Conservation (phyloP, 108 stramenopile genomes). For the Cyclotella atomus region DNA sequence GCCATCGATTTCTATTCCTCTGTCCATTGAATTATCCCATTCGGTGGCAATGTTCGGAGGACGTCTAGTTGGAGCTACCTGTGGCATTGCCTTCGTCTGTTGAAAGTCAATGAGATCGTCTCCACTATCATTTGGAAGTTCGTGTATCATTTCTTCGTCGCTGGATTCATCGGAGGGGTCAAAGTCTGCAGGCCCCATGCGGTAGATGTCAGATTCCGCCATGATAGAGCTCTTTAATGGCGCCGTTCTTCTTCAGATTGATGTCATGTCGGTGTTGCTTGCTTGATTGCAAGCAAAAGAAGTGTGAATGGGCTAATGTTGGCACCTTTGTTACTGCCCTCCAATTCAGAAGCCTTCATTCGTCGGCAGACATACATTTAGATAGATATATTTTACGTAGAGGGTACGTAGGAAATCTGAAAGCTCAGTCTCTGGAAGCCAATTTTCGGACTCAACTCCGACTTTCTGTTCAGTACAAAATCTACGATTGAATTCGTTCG, state of each 20-base stretch:
- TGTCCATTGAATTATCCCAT: constrained; percentile 15
- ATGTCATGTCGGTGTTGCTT: neutral
- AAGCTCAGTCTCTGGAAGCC: too few species aligned
- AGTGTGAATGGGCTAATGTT: too few species aligned
- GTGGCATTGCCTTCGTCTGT: neutral
- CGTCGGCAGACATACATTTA: too few species aligned
- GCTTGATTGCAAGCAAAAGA: too few species aligned
- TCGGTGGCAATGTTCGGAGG: constrained; percentile 23
- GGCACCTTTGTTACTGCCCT: too few species aligned
- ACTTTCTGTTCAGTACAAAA: too few species aligned
- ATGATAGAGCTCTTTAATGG: neutral
- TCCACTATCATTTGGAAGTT: constrained; percentile 1
- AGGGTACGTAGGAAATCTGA: too few species aligned
- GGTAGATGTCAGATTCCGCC: constrained; percentile 21
- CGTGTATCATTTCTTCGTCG: constrained; percentile 1
- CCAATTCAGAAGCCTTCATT: too few species aligned
- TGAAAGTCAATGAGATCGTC: constrained; percentile 3
- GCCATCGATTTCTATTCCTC: neutral
- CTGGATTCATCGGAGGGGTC: constrained; percentile 24
- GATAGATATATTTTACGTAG: too few species aligned
- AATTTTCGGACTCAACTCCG: too few species aligned
- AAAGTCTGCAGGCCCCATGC: constrained; percentile 20
- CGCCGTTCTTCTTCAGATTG: neutral
- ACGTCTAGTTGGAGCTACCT: constrained; percentile 20
- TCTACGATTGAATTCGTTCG: too few species aligned